These are phyloP conservation scores for Centrapalus pauciflorus DNA, from an alignment of 129 eudicot species.

Conservation along the genomic window DNA sequence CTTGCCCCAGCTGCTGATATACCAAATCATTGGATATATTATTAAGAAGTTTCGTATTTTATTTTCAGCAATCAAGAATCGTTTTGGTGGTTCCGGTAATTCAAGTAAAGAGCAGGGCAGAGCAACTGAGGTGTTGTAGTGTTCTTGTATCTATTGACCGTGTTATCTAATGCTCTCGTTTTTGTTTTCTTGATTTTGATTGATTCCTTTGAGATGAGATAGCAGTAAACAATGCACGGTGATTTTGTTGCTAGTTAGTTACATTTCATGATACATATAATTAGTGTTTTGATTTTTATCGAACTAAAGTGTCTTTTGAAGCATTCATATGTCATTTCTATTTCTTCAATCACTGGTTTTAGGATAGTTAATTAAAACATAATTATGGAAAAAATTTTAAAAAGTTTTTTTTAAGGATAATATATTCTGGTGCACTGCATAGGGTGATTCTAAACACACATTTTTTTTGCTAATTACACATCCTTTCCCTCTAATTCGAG, in stretches of 20 bases:
- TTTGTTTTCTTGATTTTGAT: slow-evolving; percentile 20
- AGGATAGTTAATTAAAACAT: no score
- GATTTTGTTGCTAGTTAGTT: slow-evolving; percentile 6
- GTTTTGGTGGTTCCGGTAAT: neutral
- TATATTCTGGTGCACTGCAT: no score
- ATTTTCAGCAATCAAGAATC: slow-evolving; percentile 33
- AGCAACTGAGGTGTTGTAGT: slow-evolving; percentile 12
- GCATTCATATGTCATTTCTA: no score
- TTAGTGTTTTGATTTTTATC: neutral
- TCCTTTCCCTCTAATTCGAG: no score
- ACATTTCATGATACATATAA: neutral
- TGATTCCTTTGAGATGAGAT: slow-evolving; percentile 2
- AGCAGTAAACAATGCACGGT: neutral
- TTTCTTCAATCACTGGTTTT: no score
- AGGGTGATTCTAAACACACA: no score
- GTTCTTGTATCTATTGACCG: neutral
- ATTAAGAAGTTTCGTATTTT: no score
- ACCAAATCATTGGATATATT: no score
- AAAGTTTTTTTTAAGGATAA: no score
- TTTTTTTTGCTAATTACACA: no score
- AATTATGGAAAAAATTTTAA: no score
- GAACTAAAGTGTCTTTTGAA: neutral
- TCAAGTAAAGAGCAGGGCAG: slow-evolving; percentile 15
- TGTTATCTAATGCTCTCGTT: neutral
- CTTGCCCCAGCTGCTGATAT: no score